Evolutionary conservation across 140 eudicot genomes (phyloP).

Genomic region (Ambrosia hybrid): DNA sequence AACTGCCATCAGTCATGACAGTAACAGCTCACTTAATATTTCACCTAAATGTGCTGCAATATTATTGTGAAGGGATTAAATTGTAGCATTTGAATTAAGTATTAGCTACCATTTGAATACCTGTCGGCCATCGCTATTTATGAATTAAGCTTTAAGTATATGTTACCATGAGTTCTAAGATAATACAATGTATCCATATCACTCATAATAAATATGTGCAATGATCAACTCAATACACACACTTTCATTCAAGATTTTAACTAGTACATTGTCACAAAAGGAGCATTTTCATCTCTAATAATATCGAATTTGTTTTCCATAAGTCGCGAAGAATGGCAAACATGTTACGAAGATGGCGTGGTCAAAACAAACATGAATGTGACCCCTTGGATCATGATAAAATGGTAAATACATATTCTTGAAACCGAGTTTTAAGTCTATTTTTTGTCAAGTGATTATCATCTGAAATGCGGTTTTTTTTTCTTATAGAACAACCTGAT

Average conservation of each 20-base stretch:
- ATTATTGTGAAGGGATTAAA: too few species aligned
- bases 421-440: not conserved
- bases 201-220: not conserved
- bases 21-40: too few species aligned
- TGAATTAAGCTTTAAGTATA: too few species aligned
- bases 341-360: constrained; percentile 57
- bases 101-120: too few species aligned
- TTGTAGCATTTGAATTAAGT: too few species aligned
- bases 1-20: too few species aligned
- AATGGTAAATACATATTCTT: constrained; percentile 42
- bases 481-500: constrained; percentile 38
- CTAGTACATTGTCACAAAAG: not conserved
- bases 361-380: constrained; percentile 47
- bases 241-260: not conserved
- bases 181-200: not conserved
- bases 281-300: not conserved
- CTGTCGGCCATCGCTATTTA: too few species aligned
- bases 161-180: too few species aligned
- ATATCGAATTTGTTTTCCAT: not conserved
- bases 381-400: constrained; percentile 44
- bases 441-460: not conserved
- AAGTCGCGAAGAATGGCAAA: constrained; percentile 13
- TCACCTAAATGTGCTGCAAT: too few species aligned
- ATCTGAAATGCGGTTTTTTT: not conserved
- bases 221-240: not conserved